These are phyloP conservation scores for Penicillium flavigenum DNA, from an alignment of 495 filamentous ascomycete species.

Conservation along the genomic window DNA sequence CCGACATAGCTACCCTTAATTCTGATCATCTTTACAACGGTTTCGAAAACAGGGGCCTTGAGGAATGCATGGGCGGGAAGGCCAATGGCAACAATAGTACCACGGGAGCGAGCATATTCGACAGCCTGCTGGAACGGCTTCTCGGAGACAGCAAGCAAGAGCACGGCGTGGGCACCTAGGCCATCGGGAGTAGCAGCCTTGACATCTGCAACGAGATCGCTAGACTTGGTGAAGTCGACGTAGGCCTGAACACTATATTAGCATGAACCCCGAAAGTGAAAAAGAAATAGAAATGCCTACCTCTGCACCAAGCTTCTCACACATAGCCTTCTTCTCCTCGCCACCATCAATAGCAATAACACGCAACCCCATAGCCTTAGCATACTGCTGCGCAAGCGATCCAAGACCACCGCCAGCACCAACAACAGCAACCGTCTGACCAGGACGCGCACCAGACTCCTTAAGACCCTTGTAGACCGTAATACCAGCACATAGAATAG, in stretches of 20 bases:
- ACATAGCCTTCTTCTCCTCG: constrained; percentile 70
- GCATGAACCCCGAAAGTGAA: not conserved
- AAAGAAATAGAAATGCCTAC: constrained; percentile 9
- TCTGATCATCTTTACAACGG: constrained; percentile 80
- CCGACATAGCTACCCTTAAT: constrained; percentile 93
- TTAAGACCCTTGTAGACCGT: constrained; percentile 91
- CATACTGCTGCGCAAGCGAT: constrained; percentile 78
- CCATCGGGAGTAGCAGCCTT: constrained; percentile 72
- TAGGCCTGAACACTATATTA: constrained; percentile 42
- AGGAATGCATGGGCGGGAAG: constrained; percentile 75
- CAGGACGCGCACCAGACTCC: constrained; percentile 63
- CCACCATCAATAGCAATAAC: constrained; percentile 75
- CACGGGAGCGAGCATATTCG: constrained; percentile 78
- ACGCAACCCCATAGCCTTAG: constrained; percentile 78
- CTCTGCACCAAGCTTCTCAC: constrained; percentile 60
- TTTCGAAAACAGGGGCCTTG: constrained; percentile 77
- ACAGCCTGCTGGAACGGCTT: constrained; percentile 91
- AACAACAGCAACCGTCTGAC: constrained; percentile 78
- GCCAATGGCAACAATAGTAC: constrained; percentile 80
- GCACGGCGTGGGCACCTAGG: constrained; percentile 81
- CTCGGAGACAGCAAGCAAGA: constrained; percentile 79
- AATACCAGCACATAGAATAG: constrained; percentile 81
- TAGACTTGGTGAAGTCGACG: constrained; percentile 70
- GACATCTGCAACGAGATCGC: constrained; percentile 76
- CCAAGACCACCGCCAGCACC: constrained; percentile 85